Percentiles rank a stretch among this genome's conserved stretches.
Conservation (phyloP, 345 rosid species). For the Erodium maritimum region DNA sequence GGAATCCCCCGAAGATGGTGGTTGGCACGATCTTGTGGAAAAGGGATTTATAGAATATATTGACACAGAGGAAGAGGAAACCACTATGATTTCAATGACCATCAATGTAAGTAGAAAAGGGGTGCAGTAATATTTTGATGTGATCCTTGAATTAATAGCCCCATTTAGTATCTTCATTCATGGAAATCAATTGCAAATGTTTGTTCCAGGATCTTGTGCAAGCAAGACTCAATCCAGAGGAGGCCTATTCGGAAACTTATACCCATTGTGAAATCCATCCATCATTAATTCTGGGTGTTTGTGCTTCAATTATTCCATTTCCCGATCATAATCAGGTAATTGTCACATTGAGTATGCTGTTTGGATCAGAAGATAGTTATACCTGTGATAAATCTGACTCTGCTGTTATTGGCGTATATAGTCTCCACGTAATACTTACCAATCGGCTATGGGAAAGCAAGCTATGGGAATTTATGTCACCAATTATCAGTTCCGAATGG, state of each 20-base stretch:
- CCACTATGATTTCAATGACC: conserved; percentile 99
- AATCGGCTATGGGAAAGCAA: conserved; percentile 99
- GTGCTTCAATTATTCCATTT: conserved; percentile 97
- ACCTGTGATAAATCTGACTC: conserved; percentile 1
- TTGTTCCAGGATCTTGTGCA: conserved; percentile 74
- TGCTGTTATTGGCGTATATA: conserved; percentile 20
- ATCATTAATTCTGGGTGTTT: conserved; percentile 86
- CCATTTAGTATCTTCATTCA: not conserved
- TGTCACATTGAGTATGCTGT: conserved; percentile 6
- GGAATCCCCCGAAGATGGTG: conserved; percentile 80
- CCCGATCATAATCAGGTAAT: conserved; percentile 97
- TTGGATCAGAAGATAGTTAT: not conserved
- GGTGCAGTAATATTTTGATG: too few relatives aligned
- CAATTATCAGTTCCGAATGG: conserved; percentile 96
- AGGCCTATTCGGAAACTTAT: conserved; percentile 77
- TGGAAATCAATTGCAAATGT: not conserved
- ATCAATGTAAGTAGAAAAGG: conserved; percentile 56
- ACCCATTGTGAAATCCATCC: conserved; percentile 99
- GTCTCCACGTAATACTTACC: conserved; percentile 99
- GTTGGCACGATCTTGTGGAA: conserved; percentile 90
- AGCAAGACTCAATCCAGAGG: conserved; percentile 60
- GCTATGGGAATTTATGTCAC: conserved; percentile 99
- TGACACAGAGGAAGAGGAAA: conserved; percentile 98
- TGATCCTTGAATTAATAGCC: too few relatives aligned
- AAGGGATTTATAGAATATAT: conserved; percentile 86